phyloP scores from a whole-genome alignment of 805 yeast genomes.

The Yarrowia porcina region DNA sequence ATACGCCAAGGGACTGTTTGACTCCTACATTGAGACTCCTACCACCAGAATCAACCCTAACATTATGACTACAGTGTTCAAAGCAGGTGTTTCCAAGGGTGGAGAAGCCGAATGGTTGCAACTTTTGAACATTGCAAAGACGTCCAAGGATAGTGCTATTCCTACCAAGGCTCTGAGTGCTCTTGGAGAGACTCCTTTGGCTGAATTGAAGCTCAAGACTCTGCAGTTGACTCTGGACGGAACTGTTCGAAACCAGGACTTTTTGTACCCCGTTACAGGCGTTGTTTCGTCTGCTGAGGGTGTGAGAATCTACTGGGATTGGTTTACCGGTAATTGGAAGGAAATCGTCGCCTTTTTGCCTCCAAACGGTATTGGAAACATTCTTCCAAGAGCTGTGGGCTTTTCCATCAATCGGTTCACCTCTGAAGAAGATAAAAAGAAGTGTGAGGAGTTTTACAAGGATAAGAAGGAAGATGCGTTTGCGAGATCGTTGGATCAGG shows the following conservation, averaged over 20 bases:
- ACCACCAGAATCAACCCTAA: slow-evolving; percentile 68
- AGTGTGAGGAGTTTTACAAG: slow-evolving; percentile 50
- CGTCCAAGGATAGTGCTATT: slow-evolving; percentile 61
- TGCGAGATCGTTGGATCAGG: slow-evolving; percentile 55
- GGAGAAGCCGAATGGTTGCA: slow-evolving; percentile 59
- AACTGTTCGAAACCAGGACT: slow-evolving; percentile 62
- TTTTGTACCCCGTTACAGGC: slow-evolving; percentile 73
- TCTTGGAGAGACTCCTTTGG: slow-evolving; percentile 60
- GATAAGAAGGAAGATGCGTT: slow-evolving; percentile 51
- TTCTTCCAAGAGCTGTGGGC: slow-evolving; percentile 73
- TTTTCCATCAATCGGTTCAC: slow-evolving; percentile 61
- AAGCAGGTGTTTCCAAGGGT: slow-evolving; percentile 62
- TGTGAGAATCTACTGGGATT: slow-evolving; percentile 64
- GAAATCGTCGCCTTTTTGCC: slow-evolving; percentile 64
- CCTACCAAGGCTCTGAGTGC: slow-evolving; percentile 65
- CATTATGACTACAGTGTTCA: slow-evolving; percentile 64
- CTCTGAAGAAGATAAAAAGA: slow-evolving; percentile 49
- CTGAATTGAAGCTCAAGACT: slow-evolving; percentile 53
- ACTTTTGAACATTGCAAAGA: slow-evolving; percentile 56
- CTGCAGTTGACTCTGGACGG: slow-evolving; percentile 56
- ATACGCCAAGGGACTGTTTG: slow-evolving; percentile 46
- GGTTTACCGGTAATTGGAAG: slow-evolving; percentile 73
- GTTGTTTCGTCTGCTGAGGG: slow-evolving; percentile 64
- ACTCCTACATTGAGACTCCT: slow-evolving; percentile 51
- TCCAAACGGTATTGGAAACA: slow-evolving; percentile 58